Conservation (phyloP, 179 eudicot species). For the Drosera spatulata region DNA sequence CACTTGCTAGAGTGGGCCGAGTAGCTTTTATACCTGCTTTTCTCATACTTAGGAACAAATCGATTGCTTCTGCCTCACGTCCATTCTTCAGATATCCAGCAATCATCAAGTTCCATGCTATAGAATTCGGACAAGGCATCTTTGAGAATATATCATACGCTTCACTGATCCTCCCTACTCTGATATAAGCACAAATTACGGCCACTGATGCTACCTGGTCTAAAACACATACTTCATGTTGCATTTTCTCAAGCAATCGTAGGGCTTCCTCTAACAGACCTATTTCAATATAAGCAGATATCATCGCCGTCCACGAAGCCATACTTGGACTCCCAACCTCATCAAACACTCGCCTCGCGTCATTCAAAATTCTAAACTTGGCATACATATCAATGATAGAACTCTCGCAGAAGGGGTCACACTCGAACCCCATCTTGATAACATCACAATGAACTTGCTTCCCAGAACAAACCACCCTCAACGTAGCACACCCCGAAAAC, state of each 20-base stretch:
- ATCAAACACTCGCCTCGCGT: slow-evolving; percentile 60
- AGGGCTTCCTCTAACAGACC: slow-evolving; percentile 59
- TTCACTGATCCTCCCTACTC: slow-evolving; percentile 48
- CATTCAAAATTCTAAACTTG: slow-evolving; percentile 33
- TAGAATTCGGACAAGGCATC: slow-evolving; percentile 46
- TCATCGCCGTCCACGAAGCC: slow-evolving; percentile 77
- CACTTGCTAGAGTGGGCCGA: slow-evolving; percentile 79
- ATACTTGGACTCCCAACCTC: slow-evolving; percentile 28
- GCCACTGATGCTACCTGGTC: slow-evolving; percentile 65
- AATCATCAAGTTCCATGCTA: slow-evolving; percentile 85
- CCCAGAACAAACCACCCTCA: slow-evolving; percentile 33
- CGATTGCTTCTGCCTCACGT: slow-evolving; percentile 38
- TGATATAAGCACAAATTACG: slow-evolving; percentile 50
- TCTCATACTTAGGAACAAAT: slow-evolving; percentile 47
- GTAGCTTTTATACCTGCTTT: slow-evolving; percentile 43
- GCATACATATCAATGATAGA: slow-evolving; percentile 76
- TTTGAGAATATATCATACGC: slow-evolving; percentile 47
- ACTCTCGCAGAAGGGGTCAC: slow-evolving; percentile 56
- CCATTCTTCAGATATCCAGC: slow-evolving; percentile 66
- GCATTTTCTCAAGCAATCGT: slow-evolving; percentile 46
- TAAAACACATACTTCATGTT: slow-evolving; percentile 29
- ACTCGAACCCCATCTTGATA: slow-evolving; percentile 42
- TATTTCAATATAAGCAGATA: slow-evolving; percentile 49
- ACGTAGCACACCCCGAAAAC: slow-evolving; percentile 59
- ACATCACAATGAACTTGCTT: slow-evolving; percentile 52